phyloP scores from a whole-genome alignment of 2,329 filamentous ascomycete genomes.

The Aspergillus sp. region DNA sequence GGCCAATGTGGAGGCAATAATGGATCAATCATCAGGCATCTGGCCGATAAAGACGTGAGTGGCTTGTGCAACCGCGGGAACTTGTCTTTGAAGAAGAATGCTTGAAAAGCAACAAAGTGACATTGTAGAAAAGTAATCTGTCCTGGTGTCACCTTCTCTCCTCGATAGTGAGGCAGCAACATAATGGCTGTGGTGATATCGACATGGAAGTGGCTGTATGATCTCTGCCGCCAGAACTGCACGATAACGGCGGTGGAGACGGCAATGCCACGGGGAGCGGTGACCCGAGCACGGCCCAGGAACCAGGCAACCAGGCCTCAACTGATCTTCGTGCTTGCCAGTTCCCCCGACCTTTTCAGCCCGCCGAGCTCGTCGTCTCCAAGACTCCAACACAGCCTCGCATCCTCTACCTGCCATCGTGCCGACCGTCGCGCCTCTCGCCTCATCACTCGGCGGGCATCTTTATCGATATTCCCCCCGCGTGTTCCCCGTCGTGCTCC shows the following conservation, averaged over 20 bases:
- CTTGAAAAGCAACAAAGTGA: not conserved
- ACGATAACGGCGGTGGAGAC: not conserved
- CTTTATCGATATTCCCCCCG: not conserved
- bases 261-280: not conserved
- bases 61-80: not conserved
- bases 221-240: not conserved
- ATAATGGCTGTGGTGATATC: not conserved
- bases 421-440: not conserved
- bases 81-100: not conserved
- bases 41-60: not conserved
- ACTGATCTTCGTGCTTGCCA: not conserved
- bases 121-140: not conserved
- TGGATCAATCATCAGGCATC: not conserved
- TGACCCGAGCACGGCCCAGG: not conserved
- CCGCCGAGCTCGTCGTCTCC: not conserved
- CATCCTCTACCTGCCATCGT: not conserved
- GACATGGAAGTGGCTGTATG: not conserved
- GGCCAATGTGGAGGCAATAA: not conserved
- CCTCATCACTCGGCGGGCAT: not conserved
- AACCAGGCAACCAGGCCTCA: not conserved
- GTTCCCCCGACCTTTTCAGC: not conserved
- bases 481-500: not conserved
- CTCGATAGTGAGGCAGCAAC: not conserved
- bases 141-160: not conserved
- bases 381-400: not conserved